Base-by-base conservation (phyloP, 75 land plant genomes). In the Cunninghamia lanceolata region DNA sequence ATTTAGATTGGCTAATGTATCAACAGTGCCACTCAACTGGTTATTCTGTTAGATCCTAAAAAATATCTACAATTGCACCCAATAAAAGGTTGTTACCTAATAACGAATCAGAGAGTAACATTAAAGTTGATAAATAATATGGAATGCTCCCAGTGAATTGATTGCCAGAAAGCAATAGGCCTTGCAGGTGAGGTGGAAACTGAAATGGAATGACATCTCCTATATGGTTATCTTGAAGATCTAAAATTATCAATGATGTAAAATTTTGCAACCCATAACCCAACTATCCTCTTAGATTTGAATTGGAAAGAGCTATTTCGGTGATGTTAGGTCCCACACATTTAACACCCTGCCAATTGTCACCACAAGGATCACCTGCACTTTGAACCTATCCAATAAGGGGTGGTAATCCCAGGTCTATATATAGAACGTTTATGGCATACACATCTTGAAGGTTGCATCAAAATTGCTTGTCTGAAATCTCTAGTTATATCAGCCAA, bases 361-460 rank as follows among this genome's bases (percentile, higher is more conserved):
- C n/a, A n/a, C n/a, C n/a, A n/a, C n/a, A n/a, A n/a, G n/a, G n/a
- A n/a, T n/a, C n/a, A n/a, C n/a, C n/a, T n/a, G n/a, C n/a, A n/a
- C n/a, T n/a, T n/a, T n/a, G n/a, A n/a, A n/a, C n/a, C 79, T 76
- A 54, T 15, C 93, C 94, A 45, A 85, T 87, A 74, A 96, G 90
- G 63, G 92, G 88, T 21, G 98, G 94, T 4, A 84, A 91, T 25
- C 91, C 90, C 50, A 95, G 75, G 81, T 91, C 74, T 85, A 82
- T 46, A 82, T 89, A 95, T 34, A 95, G 86, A 86, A 84, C 90
- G 81, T 91, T 95, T 77, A 95, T 86, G 19, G 94, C 96, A 90
- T 4, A 85, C 54, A 93, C 96, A n/a, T n/a, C n/a, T n/a, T n/a
- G n/a, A n/a, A n/a, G n/a, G n/a, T n/a, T n/a, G n/a, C n/a, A n/a